Conservation (phyloP, 1,284 basidiomycete species). For the Fomitopsis palustris region DNA sequence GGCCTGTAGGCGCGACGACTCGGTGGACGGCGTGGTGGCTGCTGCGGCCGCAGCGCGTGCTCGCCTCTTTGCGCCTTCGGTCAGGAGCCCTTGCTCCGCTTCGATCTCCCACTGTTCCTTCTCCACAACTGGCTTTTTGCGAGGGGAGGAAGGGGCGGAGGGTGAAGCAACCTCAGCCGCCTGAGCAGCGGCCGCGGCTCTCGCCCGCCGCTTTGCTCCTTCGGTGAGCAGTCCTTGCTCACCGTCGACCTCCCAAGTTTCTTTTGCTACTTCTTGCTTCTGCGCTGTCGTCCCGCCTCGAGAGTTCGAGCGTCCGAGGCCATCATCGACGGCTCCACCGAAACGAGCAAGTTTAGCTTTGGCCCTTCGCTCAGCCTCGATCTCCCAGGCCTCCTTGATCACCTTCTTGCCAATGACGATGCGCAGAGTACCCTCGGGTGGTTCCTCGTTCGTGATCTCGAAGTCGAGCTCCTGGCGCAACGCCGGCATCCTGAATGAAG, state of each 20-base stretch:
- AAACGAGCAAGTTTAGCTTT: slow-evolving; percentile 25
- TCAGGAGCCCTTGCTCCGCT: slow-evolving; percentile 66
- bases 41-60: slow-evolving; percentile 53
- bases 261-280: slow-evolving; percentile 20
- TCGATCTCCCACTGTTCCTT: slow-evolving; percentile 79
- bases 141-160: slow-evolving; percentile 16
- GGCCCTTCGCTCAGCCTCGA: slow-evolving; percentile 59
- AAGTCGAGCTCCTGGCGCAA: slow-evolving; percentile 47
- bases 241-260: slow-evolving; percentile 54
- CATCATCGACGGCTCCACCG: slow-evolving; percentile 4
- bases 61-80: slow-evolving; percentile 65
- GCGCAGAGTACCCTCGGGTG: slow-evolving; percentile 45
- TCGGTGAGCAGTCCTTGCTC: slow-evolving; percentile 71
- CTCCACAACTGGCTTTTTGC: slow-evolving; percentile 32
- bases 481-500: slow-evolving; percentile 34
- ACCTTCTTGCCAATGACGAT: slow-evolving; percentile 68
- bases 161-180: slow-evolving; percentile 7
- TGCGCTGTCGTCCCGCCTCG: neutral
- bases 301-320: neutral
- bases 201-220: slow-evolving; percentile 60
- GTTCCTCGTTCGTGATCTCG: slow-evolving; percentile 50
- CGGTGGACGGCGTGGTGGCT: slow-evolving; percentile 17
- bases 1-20: slow-evolving; percentile 4
- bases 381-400: slow-evolving; percentile 70
- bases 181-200: slow-evolving; percentile 20